phyloP scores from a whole-genome alignment of 2,329 filamentous ascomycete genomes.

The Coniochaeta sp. region DNA sequence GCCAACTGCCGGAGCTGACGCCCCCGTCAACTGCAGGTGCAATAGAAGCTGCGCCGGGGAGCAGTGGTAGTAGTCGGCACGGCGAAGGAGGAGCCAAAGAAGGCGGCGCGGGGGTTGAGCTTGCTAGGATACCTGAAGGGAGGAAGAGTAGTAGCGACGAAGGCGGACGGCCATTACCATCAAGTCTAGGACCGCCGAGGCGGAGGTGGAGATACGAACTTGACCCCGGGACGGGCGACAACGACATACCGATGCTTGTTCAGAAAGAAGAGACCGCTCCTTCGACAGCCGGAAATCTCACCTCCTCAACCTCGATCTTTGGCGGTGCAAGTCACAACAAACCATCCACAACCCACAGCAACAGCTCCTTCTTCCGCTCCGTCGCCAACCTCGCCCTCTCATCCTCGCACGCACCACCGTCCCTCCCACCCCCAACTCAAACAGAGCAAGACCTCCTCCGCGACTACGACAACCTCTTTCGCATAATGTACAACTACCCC shows the following conservation, averaged over 20 bases:
- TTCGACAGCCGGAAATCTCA: slow-evolving; percentile 1
- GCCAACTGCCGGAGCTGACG: slow-evolving; percentile 15
- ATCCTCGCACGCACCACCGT: slow-evolving; percentile 29
- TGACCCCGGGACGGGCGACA: slow-evolving; percentile 63
- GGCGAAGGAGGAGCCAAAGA: not conserved
- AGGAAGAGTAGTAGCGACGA: slow-evolving; percentile 24
- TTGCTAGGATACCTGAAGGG: slow-evolving; percentile 47
- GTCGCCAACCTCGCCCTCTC: slow-evolving; percentile 67
- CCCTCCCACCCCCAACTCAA: slow-evolving; percentile 38
- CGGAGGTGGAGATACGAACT: slow-evolving; percentile 82
- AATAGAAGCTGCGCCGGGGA: slow-evolving; percentile 10
- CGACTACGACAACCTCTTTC: slow-evolving; percentile 93
- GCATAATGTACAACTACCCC: slow-evolving; percentile 90
- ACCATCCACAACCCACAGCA: slow-evolving; percentile 31
- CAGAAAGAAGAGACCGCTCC: slow-evolving; percentile 54
- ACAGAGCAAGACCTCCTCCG: slow-evolving; percentile 70
- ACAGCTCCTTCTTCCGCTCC: slow-evolving; percentile 69
- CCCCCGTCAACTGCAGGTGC: slow-evolving; percentile 22
- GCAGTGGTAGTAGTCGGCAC: slow-evolving; percentile 5
- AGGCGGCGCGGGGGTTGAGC: slow-evolving; percentile 24
- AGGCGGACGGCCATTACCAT: slow-evolving; percentile 22
- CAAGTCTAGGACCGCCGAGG: slow-evolving; percentile 34
- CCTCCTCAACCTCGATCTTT: slow-evolving; percentile 43
- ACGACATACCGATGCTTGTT: slow-evolving; percentile 81
- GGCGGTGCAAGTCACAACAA: slow-evolving; percentile 51